Base-by-base conservation (phyloP, 331 rosid genomes). In the Cydonia oblonga region DNA sequence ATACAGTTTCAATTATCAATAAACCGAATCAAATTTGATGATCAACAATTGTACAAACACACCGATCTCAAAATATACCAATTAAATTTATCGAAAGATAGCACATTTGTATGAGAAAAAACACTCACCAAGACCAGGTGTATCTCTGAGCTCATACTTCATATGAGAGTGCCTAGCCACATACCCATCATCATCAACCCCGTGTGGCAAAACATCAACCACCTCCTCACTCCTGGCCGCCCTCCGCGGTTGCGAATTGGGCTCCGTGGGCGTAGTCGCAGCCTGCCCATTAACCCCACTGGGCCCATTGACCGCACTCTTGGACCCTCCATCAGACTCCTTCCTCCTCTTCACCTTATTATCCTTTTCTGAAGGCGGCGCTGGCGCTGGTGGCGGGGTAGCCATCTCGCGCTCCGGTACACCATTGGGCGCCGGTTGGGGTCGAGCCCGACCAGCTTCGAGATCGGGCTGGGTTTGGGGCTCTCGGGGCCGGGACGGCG, bases 141-240 rank as follows among this genome's bases (percentile, higher is more conserved):
- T 84, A 73, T 91, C 99, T 83, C 99, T 83, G 53, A 91, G 96
- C 72, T 88, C 96, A 75, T 91, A 95, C 85, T 87, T 95, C 88
- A 91, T 88, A 75, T 84, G 96, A 16, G 90, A 78, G 33, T 86
- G 97, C 75, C 96, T 83, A 10, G 79, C 81, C 81, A 69, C 77
- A 51, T 82, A 77, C 29, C 84, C 96, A 56, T 87, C 96, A 61
- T 85, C 96, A 35, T 85, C 93, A 22, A 62, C 90, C 68, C 66
- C 70, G 76, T 77, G 90, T 1, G 95, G 92, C 87, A 93, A 69
- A 16, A 75, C 87, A 73, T 83, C 96, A 62, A 87, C 85, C 54
- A 79, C 85, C 76, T 91, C 96, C 40, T 86, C 96, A 4, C 74
- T 81, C 85, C 95, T 81, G 3, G 52, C 11, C 3, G 70, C 72